Conservation (phyloP, 2,329 filamentous ascomycete genomes). For the Cercospora beticola region DNA sequence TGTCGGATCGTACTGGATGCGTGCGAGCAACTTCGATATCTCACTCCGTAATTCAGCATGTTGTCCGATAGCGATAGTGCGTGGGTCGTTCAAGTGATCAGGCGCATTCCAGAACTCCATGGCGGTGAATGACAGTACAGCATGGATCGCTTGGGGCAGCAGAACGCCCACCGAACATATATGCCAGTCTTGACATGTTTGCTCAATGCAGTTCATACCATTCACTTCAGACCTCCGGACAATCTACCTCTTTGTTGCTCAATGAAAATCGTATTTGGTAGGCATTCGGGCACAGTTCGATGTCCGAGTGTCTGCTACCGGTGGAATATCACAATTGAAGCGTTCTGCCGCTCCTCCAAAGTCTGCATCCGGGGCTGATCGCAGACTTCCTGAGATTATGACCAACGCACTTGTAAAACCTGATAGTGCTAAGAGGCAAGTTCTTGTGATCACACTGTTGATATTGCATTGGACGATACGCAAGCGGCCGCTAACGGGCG, state of each 20-base stretch:
- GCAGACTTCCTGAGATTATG: no score
- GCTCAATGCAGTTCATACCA: not conserved
- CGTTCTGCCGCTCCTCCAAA: no score
- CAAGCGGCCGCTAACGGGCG: slow-evolving; percentile 4
- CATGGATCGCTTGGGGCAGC: not conserved
- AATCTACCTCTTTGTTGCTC: not conserved
- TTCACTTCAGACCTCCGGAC: not conserved
- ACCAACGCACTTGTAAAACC: no score
- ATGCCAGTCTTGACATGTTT: not conserved
- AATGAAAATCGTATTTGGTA: not conserved
- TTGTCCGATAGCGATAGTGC: not conserved
- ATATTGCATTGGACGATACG: no score
- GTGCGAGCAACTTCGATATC: not conserved
- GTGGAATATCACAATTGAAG: no score
- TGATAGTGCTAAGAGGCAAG: no score
- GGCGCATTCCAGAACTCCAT: not conserved
- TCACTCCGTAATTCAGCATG: not conserved
- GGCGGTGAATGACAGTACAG: not conserved
- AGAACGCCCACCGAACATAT: not conserved
- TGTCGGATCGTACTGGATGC: not conserved
- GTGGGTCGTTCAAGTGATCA: not conserved
- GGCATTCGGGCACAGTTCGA: not conserved
- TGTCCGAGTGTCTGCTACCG: not conserved
- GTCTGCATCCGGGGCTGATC: no score
- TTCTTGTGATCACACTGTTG: no score